Conservation (phyloP, 2,329 filamentous ascomycete species). For the Spiromastix sp. region DNA sequence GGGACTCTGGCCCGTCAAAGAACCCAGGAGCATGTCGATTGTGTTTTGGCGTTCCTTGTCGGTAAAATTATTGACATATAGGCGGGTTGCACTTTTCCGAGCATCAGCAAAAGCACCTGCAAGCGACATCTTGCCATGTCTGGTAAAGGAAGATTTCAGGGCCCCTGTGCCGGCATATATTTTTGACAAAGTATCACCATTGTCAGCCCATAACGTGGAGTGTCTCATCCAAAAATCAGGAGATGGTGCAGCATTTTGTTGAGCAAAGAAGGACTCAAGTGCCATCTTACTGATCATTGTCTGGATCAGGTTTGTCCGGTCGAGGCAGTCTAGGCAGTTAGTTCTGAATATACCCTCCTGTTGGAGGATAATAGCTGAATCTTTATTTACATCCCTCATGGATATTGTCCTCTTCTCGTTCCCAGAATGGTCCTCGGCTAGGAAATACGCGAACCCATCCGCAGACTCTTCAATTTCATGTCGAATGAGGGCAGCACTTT, state of each 20-base stretch:
- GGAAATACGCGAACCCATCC: slow-evolving; percentile 84
- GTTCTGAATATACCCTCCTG: slow-evolving; percentile 94
- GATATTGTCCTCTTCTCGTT: slow-evolving; percentile 18
- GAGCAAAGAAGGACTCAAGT: slow-evolving; percentile 69
- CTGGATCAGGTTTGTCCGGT: slow-evolving; percentile 92
- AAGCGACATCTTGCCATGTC: slow-evolving; percentile 89
- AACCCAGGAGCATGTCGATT: slow-evolving; percentile 83
- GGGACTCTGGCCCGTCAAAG: slow-evolving; percentile 69
- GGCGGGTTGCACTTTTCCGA: slow-evolving; percentile 81
- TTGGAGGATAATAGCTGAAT: slow-evolving; percentile 62
- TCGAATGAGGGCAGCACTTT: slow-evolving; percentile 77
- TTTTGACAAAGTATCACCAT: slow-evolving; percentile 84
- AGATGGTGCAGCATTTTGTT: slow-evolving; percentile 57
- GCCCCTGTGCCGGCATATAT: slow-evolving; percentile 97
- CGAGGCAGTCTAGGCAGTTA: slow-evolving; percentile 91
- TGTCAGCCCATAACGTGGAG: slow-evolving; percentile 92
- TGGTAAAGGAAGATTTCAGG: slow-evolving; percentile 88
- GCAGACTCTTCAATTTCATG: slow-evolving; percentile 68
- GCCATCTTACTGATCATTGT: slow-evolving; percentile 93
- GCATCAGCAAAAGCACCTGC: slow-evolving; percentile 91
- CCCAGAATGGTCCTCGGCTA: slow-evolving; percentile 61
- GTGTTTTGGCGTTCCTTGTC: slow-evolving; percentile 89
- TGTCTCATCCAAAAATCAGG: slow-evolving; percentile 88
- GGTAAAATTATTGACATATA: slow-evolving; percentile 96
- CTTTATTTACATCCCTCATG: slow-evolving; percentile 21